Evolutionary conservation across 371 early-diverging fungal species (phyloP).

Genomic region (Saksenaea oblongispora): DNA sequence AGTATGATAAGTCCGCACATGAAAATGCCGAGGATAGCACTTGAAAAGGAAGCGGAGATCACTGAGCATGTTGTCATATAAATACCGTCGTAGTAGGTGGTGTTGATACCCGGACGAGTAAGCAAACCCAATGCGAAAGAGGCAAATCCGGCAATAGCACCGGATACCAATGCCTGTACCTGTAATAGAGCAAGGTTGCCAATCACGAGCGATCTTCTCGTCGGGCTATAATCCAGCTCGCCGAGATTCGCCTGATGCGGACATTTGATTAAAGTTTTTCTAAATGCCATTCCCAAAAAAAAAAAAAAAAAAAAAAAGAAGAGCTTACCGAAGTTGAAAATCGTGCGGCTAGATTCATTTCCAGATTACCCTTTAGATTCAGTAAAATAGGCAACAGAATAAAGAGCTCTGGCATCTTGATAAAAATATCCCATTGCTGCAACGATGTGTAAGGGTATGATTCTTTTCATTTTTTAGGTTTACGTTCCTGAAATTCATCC

Average conservation of each 20-base stretch:
- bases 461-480: neutral
- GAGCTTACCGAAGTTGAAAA: constrained; percentile 72
- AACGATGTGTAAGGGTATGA: neutral
- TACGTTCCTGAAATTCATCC: constrained; percentile 67
- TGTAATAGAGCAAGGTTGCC: constrained; percentile 73
- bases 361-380: constrained; percentile 89
- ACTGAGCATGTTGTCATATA: constrained; percentile 70
- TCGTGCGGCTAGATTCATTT: constrained; percentile 86
- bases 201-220: constrained; percentile 52
- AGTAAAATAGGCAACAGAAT: constrained; percentile 84
- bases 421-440: constrained; percentile 77
- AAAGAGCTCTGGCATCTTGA: constrained; percentile 73
- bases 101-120: constrained; percentile 50
- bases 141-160: constrained; percentile 68
- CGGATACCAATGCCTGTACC: constrained; percentile 71
- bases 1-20: constrained; percentile 69
- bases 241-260: constrained; percentile 64
- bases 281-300: neutral
- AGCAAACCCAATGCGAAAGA: constrained; percentile 63
- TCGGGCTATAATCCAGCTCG: constrained; percentile 53
- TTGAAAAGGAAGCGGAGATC: constrained; percentile 71
- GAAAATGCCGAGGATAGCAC: constrained; percentile 70
- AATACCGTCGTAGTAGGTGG: constrained; percentile 53
- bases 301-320: neutral
- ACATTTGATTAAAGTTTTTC: neutral